Evolutionary conservation across 2,329 filamentous ascomycete species (phyloP).

Genomic region (Macrophomina pseudophaseolina): DNA sequence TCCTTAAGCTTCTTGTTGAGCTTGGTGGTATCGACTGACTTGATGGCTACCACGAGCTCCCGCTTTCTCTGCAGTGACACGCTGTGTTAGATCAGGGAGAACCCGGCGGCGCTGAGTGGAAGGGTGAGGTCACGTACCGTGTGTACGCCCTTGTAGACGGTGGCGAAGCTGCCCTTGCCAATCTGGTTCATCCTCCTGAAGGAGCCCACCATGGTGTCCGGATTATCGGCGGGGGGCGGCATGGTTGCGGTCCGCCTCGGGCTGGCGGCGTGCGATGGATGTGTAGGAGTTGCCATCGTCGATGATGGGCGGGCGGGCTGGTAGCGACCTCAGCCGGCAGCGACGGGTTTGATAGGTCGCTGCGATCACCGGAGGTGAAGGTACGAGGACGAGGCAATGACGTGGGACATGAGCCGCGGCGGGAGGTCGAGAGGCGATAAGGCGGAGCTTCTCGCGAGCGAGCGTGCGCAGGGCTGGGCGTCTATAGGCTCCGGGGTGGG

Average conservation of each 20-base stretch:
- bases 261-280: slow-evolving; percentile 19
- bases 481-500: slow-evolving; percentile 3
- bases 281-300: slow-evolving; percentile 24
- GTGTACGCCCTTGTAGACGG: slow-evolving; percentile 87
- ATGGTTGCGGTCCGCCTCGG: slow-evolving; percentile 22
- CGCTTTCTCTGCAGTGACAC: slow-evolving; percentile 66
- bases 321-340: slow-evolving; percentile 15
- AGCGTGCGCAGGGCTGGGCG: slow-evolving; percentile 18
- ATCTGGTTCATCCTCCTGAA: slow-evolving; percentile 88
- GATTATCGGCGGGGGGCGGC: slow-evolving; percentile 15
- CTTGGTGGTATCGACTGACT: slow-evolving; percentile 88
- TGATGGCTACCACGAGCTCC: slow-evolving; percentile 90
- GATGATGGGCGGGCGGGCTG: slow-evolving; percentile 14
- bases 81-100: slow-evolving; percentile 26
- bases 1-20: slow-evolving; percentile 96
- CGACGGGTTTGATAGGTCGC: slow-evolving; percentile 17
- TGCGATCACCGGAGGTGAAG: slow-evolving; percentile 27
- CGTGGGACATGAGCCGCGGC: slow-evolving; percentile 26
- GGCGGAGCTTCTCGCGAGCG: slow-evolving; percentile 13
- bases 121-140: slow-evolving; percentile 64
- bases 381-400: slow-evolving; percentile 20
- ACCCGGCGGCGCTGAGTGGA: background rate
- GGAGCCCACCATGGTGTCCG: slow-evolving; percentile 64
- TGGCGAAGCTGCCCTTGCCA: slow-evolving; percentile 96
- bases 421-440: slow-evolving; percentile 2